Percentiles rank a stretch among this genome's conserved stretches.
phyloP scores from a whole-genome alignment of 441 rosid species.

The Populus hybrid region DNA sequence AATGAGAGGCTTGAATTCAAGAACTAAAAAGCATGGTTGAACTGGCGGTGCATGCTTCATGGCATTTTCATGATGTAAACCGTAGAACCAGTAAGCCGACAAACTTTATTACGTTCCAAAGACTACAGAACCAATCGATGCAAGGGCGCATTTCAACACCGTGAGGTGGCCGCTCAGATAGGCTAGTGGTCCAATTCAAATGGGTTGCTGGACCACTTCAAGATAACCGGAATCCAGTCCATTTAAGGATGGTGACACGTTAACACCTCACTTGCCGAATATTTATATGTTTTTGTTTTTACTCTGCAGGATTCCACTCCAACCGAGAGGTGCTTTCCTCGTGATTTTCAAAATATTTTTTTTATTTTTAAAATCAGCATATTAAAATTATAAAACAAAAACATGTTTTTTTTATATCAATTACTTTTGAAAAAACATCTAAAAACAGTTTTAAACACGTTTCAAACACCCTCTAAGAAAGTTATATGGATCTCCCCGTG shows the following conservation, averaged over 20 bases:
- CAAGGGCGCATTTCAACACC: conserved; percentile 1
- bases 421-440: too few species aligned
- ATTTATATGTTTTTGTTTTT: neutral
- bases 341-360: too few species aligned
- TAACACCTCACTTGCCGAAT: neutral
- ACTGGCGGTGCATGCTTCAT: too few species aligned
- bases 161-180: neutral
- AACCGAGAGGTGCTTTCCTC: neutral
- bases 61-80: neutral
- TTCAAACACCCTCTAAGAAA: too few species aligned
- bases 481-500: too few species aligned
- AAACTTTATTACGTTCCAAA: neutral
- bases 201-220: conserved; percentile 17
- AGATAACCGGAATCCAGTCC: neutral
- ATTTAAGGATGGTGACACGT: neutral
- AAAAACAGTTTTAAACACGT: too few species aligned
- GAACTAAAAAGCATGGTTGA: too few species aligned
- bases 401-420: too few species aligned
- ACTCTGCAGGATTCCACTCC: neutral
- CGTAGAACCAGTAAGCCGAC: neutral
- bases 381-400: too few species aligned
- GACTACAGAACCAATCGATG: neutral
- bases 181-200: neutral
- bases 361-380: too few species aligned
- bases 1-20: too few species aligned